phyloP scores from a whole-genome alignment of 1,284 basidiomycete genomes.

The Hemileia vastatrix region DNA sequence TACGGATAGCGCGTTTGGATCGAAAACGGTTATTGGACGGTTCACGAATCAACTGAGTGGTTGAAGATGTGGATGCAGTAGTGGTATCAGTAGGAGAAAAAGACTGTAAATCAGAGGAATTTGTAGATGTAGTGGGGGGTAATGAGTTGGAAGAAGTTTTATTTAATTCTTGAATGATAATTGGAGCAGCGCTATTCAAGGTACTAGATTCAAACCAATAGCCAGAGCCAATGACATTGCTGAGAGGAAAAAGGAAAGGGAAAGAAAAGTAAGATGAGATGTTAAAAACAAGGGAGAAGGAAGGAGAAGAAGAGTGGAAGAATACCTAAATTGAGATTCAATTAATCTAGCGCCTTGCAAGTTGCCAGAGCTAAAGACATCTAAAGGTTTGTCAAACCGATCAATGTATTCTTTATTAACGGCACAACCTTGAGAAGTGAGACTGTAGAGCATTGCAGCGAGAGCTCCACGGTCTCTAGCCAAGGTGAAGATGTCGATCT shows the following conservation, averaged over 20 bases:
- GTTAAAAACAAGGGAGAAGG: slow-evolving; percentile 13
- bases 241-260: background rate
- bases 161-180: slow-evolving; percentile 19
- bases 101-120: background rate
- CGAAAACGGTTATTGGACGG: slow-evolving; percentile 1
- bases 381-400: slow-evolving; percentile 9
- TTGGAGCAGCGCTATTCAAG: slow-evolving; percentile 11
- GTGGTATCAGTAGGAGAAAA: background rate
- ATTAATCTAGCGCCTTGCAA: slow-evolving; percentile 44
- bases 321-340: slow-evolving; percentile 61
- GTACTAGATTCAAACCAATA: slow-evolving; percentile 22
- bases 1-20: slow-evolving; percentile 9
- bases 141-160: background rate
- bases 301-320: slow-evolving; percentile 6
- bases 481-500: slow-evolving; percentile 64
- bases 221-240: slow-evolving; percentile 20
- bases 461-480: slow-evolving; percentile 65
- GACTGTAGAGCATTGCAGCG: slow-evolving; percentile 51
- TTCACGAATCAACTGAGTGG: slow-evolving; percentile 3
- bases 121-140: background rate
- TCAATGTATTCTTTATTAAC: slow-evolving; percentile 7
- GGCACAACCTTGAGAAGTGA: slow-evolving; percentile 45
- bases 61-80: slow-evolving; percentile 4
- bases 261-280: no score
- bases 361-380: slow-evolving; percentile 45